Conservation (phyloP, 371 early-diverging fungal genomes). For the Syncephalastrum sp. region DNA sequence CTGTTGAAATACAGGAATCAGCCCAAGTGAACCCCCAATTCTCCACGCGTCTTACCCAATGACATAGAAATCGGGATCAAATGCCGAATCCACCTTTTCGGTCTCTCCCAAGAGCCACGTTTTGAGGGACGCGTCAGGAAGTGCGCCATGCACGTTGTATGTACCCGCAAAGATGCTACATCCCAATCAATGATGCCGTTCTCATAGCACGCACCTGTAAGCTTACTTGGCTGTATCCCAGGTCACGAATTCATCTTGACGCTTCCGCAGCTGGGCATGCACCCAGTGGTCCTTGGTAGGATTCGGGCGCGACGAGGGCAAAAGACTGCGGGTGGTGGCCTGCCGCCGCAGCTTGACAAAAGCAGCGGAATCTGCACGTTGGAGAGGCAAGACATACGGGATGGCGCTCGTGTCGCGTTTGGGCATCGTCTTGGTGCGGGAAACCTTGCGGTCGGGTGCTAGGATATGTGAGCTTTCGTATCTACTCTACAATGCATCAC, state of each 20-base stretch:
- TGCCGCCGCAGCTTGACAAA: slow-evolving; percentile 37
- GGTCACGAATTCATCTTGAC: slow-evolving; percentile 52
- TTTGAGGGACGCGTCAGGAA: slow-evolving; percentile 55
- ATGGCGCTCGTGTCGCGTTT: slow-evolving; percentile 17
- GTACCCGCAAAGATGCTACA: slow-evolving; percentile 79
- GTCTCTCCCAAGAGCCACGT: slow-evolving; percentile 64
- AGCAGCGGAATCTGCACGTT: slow-evolving; percentile 33
- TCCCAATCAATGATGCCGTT: not conserved
- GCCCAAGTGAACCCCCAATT: no score
- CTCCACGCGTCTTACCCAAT: slow-evolving; percentile 55
- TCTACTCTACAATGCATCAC: slow-evolving; percentile 2
- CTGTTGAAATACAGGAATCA: slow-evolving; percentile 25
- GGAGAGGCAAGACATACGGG: slow-evolving; percentile 33
- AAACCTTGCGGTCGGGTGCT: slow-evolving; percentile 1
- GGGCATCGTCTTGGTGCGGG: slow-evolving; percentile 25
- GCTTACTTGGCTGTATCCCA: slow-evolving; percentile 50
- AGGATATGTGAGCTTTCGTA: not conserved
- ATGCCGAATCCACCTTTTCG: slow-evolving; percentile 28
- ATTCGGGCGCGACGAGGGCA: not conserved
- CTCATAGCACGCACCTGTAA: not conserved
- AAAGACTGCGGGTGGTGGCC: slow-evolving; percentile 14
- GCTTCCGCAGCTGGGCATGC: slow-evolving; percentile 50
- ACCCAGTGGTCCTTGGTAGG: slow-evolving; percentile 62
- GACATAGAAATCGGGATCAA: slow-evolving; percentile 70
- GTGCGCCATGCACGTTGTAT: slow-evolving; percentile 89